phyloP scores from a whole-genome alignment of 371 early-diverging fungal genomes.

The Rhizopus stolonifer region DNA sequence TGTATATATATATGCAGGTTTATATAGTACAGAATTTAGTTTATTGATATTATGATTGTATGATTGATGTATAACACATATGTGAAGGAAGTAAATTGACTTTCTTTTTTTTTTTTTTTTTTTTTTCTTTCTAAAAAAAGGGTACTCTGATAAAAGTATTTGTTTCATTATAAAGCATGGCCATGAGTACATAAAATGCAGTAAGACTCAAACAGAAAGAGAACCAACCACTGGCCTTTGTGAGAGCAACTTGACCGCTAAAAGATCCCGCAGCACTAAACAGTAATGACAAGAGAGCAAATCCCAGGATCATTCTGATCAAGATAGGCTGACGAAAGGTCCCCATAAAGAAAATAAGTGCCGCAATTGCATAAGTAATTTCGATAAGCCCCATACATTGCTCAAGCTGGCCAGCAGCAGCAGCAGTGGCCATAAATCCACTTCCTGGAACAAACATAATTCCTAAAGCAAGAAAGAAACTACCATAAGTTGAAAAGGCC shows the following conservation, averaged over 20 bases:
- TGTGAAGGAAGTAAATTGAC: no score
- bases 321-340: slow-evolving; percentile 28
- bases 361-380: slow-evolving; percentile 24
- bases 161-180: slow-evolving; percentile 21
- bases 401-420: slow-evolving; percentile 18
- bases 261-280: slow-evolving; percentile 24
- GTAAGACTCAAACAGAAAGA: slow-evolving; percentile 21
- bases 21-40: no score
- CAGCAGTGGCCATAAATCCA: slow-evolving; percentile 23
- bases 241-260: slow-evolving; percentile 15
- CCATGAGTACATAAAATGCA: slow-evolving; percentile 29
- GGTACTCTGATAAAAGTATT: slow-evolving; percentile 26
- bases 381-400: slow-evolving; percentile 21
- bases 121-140: slow-evolving; percentile 23
- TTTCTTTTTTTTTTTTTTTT: no score
- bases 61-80: no score
- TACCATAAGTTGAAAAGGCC: slow-evolving; percentile 26
- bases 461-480: slow-evolving; percentile 39
- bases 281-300: slow-evolving; percentile 26
- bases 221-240: slow-evolving; percentile 31
- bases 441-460: slow-evolving; percentile 27
- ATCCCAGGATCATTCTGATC: slow-evolving; percentile 24
- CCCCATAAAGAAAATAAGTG: slow-evolving; percentile 33
- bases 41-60: no score
- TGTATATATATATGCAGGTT: no score